phyloP scores from a whole-genome alignment of 2,329 filamentous ascomycete species.

The Aspergillus luchuensis region DNA sequence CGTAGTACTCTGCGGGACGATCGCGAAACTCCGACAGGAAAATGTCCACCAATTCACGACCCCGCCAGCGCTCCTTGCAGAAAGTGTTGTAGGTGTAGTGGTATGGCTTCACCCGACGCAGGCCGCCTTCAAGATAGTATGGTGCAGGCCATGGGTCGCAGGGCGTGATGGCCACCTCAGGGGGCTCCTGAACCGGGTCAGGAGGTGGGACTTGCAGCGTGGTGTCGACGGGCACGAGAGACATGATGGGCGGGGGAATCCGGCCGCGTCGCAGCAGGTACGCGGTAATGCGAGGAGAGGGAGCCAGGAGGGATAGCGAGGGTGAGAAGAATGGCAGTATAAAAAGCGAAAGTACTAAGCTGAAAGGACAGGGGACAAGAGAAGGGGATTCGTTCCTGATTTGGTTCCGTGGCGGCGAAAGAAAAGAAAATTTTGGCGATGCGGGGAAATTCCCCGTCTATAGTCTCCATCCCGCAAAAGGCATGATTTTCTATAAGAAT shows the following conservation, averaged over 20 bases:
- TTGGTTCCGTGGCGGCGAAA: neutral
- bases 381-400: neutral
- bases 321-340: neutral
- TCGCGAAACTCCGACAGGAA: conserved; percentile 93
- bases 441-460: conserved; percentile 7
- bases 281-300: conserved; percentile 43
- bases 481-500: too few relatives aligned
- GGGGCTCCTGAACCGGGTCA: conserved; percentile 25
- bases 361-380: neutral
- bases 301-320: conserved; percentile 32
- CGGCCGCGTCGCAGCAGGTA: conserved; percentile 42
- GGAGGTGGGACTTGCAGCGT: conserved; percentile 28
- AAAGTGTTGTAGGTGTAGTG: conserved; percentile 93
- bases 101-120: conserved; percentile 83
- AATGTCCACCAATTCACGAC: conserved; percentile 77
- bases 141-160: conserved; percentile 63
- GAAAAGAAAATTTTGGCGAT: conserved; percentile 7
- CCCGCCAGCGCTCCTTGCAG: conserved; percentile 92
- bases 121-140: conserved; percentile 79
- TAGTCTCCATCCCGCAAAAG: too few relatives aligned
- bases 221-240: conserved; percentile 36
- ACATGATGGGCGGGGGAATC: conserved; percentile 39
- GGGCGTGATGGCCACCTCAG: conserved; percentile 32
- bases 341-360: neutral
- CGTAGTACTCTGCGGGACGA: conserved; percentile 82